A percentile compares a stretch with the other conserved stretches of the same genome.
Conservation (phyloP, 179 eudicot genomes). For the Corrigiola litoralis region DNA sequence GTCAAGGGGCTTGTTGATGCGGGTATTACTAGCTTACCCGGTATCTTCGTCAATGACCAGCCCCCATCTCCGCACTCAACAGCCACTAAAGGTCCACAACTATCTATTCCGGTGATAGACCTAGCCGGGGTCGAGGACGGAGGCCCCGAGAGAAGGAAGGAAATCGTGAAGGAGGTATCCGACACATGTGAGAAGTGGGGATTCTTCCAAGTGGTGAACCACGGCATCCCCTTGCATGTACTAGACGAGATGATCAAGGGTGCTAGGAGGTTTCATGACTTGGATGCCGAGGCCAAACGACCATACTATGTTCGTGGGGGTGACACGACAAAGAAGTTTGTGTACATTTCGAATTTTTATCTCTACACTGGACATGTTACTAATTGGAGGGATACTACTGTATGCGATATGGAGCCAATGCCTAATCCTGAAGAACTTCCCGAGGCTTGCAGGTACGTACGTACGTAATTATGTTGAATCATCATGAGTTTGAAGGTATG, state of each 20-base stretch:
- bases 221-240: conserved; percentile 21
- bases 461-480: no score
- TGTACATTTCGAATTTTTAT: conserved; percentile 18
- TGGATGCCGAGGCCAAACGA: conserved; percentile 21
- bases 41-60: conserved; percentile 8
- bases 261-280: conserved; percentile 25
- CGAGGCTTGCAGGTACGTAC: conserved; percentile 10
- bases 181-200: conserved; percentile 34
- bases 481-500: no score
- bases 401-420: neutral
- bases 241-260: conserved; percentile 19
- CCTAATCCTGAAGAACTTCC: conserved; percentile 5
- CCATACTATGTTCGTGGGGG: conserved; percentile 13
- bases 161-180: conserved; percentile 14
- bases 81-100: neutral
- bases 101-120: conserved; percentile 4
- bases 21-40: neutral
- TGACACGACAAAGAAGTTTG: neutral
- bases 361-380: conserved; percentile 10
- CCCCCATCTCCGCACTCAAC: neutral
- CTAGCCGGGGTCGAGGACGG: neutral
- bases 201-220: conserved; percentile 32
- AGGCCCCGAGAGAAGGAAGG: neutral
- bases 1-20: conserved; percentile 20
- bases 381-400: conserved; percentile 24